Percentiles rank a stretch among this genome's conserved stretches.
These are phyloP conservation scores for Pontederia crassipes DNA, from an alignment of 176 grass and related monocot genomes.

Conservation along the genomic window DNA sequence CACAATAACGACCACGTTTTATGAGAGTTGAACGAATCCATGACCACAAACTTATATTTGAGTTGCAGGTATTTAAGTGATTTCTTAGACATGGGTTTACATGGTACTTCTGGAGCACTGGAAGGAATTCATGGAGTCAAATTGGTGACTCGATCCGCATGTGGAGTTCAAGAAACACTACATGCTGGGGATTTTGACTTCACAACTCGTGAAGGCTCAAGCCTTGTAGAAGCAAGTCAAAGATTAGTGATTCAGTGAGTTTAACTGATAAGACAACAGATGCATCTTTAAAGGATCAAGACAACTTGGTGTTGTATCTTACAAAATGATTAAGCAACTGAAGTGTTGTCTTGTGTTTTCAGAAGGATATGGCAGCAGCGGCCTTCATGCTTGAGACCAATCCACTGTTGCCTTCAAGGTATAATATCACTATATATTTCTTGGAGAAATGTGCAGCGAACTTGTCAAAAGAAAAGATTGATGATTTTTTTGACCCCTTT, in stretches of 20 bases:
- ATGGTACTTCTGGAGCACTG: conserved; percentile 29
- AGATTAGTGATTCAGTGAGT: conserved; percentile 45
- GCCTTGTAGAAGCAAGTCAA: conserved; percentile 23
- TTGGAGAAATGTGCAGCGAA: background rate
- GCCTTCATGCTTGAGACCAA: conserved; percentile 60
- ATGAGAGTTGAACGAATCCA: too few species aligned
- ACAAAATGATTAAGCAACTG: conserved; percentile 4
- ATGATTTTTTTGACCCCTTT: background rate
- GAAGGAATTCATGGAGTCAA: conserved; percentile 50
- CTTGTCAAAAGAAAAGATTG: background rate
- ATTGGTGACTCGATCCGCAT: conserved; percentile 20
- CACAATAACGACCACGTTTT: too few species aligned
- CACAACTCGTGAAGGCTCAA: conserved; percentile 16
- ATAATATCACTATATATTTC: conserved; percentile 6
- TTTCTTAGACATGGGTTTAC: conserved; percentile 36
- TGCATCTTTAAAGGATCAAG: background rate
- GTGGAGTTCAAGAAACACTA: conserved; percentile 25
- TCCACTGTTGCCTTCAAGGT: conserved; percentile 73
- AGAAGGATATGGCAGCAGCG: conserved; percentile 69
- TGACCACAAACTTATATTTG: background rate
- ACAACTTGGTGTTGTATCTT: background rate
- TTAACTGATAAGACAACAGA: background rate
- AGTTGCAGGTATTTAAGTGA: background rate
- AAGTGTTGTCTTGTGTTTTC: conserved; percentile 24
- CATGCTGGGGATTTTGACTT: conserved; percentile 26